Evolutionary conservation across 768 basidiomycete species (phyloP), one percentile per base, ranked within the genome.

Genomic region (Chiua virens): DNA sequence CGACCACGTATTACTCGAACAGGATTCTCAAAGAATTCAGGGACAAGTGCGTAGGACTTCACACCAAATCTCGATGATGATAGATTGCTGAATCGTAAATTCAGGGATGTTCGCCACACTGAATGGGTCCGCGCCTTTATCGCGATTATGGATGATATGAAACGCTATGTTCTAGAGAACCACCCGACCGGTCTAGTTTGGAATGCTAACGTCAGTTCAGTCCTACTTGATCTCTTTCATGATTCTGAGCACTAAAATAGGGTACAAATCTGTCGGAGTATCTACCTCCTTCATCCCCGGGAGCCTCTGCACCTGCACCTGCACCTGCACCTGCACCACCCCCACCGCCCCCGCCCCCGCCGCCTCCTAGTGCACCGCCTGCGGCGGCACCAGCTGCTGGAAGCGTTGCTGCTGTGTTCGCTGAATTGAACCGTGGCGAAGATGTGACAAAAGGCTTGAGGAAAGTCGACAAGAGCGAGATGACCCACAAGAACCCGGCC

Each of bases 401-500:
- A 3, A 86, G 87, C 13, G 78, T 79, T 15, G 83, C 83, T 11
- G 89, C 89, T 5, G 89, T 99, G 22, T 95, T 99, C 49, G 92
- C 93, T 2, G 82, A 92, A 48, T 73, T 99, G 41, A 98, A 98
- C 64, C 81, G 87, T 37, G 95, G 96, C 1, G 89, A 85, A 55
- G 85, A 87, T 5, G 86, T 99, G 30, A 98, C 96, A 7, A 90
- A 89, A 64, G 86, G 89, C 11, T 69, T 99, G 60, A 85, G 88
- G 58, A 98, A 97, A 68, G 97, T 99, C 25, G 91, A 94, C 65
- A 88, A 85, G 75, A 94, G 90, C 56, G 88, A 98, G 69, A 95
- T 96, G 94, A 98, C 94, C 4, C 97, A 99, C 76, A 98, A 99
- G 79, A 98, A 99, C 63, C 96, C 97, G 0, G 80, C 84, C 10